Conservation (phyloP, 176 grass and related monocot genomes). For the Oryza punctata region DNA sequence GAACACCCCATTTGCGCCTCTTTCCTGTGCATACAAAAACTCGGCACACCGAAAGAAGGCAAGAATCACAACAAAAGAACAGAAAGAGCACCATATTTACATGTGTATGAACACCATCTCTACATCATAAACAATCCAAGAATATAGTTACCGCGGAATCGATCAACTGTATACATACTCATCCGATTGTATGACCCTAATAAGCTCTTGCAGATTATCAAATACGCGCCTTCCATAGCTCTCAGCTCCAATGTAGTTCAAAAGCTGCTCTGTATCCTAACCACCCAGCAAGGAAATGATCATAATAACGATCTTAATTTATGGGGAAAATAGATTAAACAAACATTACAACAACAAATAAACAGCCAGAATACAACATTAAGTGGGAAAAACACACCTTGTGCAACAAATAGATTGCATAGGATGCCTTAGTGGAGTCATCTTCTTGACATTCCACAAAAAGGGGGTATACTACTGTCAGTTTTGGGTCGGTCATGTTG, state of each 20-base stretch:
- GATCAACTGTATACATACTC: conserved; percentile 49
- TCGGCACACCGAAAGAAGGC: conserved; percentile 19
- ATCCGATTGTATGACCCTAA: conserved; percentile 54
- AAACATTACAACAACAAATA: background rate
- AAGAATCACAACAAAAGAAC: conserved; percentile 34
- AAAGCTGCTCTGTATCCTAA: conserved; percentile 61
- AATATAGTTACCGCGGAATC: background rate
- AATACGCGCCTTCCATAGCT: conserved; percentile 47
- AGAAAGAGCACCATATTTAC: conserved; percentile 27
- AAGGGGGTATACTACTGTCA: conserved; percentile 51
- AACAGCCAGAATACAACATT: background rate
- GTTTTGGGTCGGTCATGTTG: background rate
- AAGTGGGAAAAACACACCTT: conserved; percentile 42
- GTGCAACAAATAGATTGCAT: conserved; percentile 53
- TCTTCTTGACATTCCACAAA: conserved; percentile 57
- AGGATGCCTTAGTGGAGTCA: conserved; percentile 38
- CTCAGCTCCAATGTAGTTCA: conserved; percentile 56
- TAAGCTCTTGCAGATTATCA: conserved; percentile 56
- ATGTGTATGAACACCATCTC: conserved; percentile 17
- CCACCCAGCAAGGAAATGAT: background rate
- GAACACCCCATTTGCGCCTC: background rate
- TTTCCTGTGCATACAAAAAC: conserved; percentile 51
- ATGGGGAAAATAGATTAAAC: background rate
- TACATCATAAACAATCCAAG: conserved; percentile 21
- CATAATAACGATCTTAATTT: background rate